Evolutionary conservation across 2,329 filamentous ascomycete genomes (phyloP).

Genomic region (Fusarium staphyleae): DNA sequence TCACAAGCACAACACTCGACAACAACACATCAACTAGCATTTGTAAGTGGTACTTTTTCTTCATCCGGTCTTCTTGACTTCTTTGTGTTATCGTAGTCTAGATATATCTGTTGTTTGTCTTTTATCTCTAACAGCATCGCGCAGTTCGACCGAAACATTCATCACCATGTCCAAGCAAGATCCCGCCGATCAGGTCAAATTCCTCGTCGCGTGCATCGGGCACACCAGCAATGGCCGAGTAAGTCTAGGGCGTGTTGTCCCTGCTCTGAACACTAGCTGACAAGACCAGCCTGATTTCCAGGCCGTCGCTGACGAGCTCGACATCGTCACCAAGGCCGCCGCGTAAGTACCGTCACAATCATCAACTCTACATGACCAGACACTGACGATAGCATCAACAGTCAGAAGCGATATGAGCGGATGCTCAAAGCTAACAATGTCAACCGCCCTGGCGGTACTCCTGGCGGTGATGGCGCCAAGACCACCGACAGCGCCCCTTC

Average conservation of each 20-base stretch:
- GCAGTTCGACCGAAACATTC: conserved; percentile 33
- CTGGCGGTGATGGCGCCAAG: conserved; percentile 2
- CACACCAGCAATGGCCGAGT: conserved; percentile 67
- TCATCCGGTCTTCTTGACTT: neutral
- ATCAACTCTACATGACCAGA: neutral
- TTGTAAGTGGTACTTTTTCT: conserved; percentile 2
- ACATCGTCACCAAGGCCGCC: conserved; percentile 70
- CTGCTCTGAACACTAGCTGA: neutral
- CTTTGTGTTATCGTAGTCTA: neutral
- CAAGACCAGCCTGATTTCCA: conserved; percentile 66
- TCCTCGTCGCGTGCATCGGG: conserved; percentile 71
- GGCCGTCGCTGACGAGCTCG: conserved; percentile 68
- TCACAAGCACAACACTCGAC: conserved; percentile 2
- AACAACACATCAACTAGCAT: neutral
- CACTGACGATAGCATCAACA: conserved; percentile 42
- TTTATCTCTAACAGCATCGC: neutral
- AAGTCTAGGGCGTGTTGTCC: conserved; percentile 26
- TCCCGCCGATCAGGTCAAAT: conserved; percentile 65
- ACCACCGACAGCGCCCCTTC: conserved; percentile 9
- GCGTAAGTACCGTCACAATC: conserved; percentile 62
- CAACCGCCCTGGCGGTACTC: conserved; percentile 25
- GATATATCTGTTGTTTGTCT: neutral
- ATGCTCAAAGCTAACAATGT: conserved; percentile 67
- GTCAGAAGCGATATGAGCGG: conserved; percentile 72
- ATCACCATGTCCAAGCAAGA: conserved; percentile 59